Conservation (phyloP, 1,284 basidiomycete species). For the Farysia itapuensis region DNA sequence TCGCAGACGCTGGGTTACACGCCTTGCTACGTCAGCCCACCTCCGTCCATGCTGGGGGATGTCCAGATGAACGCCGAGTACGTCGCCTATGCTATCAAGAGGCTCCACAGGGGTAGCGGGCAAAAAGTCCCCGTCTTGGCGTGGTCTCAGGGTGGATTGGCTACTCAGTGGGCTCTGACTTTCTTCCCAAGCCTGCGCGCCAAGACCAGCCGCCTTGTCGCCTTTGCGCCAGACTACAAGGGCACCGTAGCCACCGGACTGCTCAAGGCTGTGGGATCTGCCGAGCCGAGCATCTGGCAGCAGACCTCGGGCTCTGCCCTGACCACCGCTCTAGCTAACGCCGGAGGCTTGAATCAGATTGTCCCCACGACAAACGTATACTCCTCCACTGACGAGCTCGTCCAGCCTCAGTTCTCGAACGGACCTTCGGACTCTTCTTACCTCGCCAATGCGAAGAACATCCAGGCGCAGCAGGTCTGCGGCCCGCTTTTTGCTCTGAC, state of each 20-base stretch:
- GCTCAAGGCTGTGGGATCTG: background rate
- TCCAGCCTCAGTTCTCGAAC: constrained; percentile 16
- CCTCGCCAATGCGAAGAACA: constrained; percentile 14
- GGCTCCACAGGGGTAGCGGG: constrained; percentile 2
- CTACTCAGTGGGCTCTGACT: constrained; percentile 13
- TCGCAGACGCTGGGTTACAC: constrained; percentile 10
- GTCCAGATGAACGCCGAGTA: constrained; percentile 28
- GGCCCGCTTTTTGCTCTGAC: constrained; percentile 8
- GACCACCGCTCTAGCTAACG: constrained; percentile 16
- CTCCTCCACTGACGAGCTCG: constrained; percentile 19
- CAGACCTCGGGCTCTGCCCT: constrained; percentile 9
- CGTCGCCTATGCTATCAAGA: constrained; percentile 24
- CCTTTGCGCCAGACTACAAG: constrained; percentile 30
- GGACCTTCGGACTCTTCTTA: constrained; percentile 6
- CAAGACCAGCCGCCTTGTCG: constrained; percentile 17
- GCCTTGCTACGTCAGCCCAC: constrained; percentile 25
- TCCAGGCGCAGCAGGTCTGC: constrained; percentile 19
- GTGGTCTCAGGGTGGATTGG: constrained; percentile 28
- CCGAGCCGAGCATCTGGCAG: constrained; percentile 15
- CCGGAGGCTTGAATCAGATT: constrained; percentile 20
- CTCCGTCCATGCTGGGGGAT: constrained; percentile 32
- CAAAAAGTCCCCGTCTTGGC: constrained; percentile 17
- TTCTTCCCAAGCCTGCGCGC: constrained; percentile 23
- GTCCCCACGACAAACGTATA: constrained; percentile 34
- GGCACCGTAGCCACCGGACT: constrained; percentile 9